Evolutionary conservation across 139 green algal genomes (phyloP).

Genomic region (Asterochloris sp.): DNA sequence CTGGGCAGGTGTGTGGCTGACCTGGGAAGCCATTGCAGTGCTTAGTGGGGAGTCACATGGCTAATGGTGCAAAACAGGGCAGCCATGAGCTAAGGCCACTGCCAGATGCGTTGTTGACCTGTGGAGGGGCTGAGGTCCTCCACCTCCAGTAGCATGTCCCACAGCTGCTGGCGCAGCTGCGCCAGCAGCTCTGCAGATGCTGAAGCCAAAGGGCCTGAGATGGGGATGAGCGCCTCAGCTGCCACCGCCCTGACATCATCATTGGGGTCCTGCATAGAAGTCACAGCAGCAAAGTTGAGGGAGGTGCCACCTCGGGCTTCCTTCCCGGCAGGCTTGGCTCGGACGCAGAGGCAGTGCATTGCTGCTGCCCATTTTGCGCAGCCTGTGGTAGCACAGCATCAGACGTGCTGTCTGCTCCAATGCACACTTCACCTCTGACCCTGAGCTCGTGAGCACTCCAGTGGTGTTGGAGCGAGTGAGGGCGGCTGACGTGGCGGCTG

Average conservation of each 20-base stretch:
- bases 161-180: slow-evolving; percentile 56
- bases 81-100: no score
- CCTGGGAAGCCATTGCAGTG: no score
- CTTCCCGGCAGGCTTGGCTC: no score
- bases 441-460: background rate
- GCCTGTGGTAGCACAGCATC: no score
- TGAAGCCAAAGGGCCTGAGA: slow-evolving; percentile 49
- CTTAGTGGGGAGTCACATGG: no score
- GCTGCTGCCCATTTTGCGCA: no score
- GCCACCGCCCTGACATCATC: slow-evolving; percentile 92
- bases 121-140: slow-evolving; percentile 84
- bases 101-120: background rate
- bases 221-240: slow-evolving; percentile 82
- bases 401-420: no score
- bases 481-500: background rate
- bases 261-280: slow-evolving; percentile 54
- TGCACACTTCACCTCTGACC: background rate
- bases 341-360: no score
- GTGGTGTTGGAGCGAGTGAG: background rate
- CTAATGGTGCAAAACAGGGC: no score
- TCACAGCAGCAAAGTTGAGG: no score
- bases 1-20: no score
- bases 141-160: slow-evolving; percentile 70
- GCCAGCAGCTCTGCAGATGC: slow-evolving; percentile 5
- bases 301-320: no score